Conservation (phyloP, 148 eudicot species). For the Simmondsia chinensis region DNA sequence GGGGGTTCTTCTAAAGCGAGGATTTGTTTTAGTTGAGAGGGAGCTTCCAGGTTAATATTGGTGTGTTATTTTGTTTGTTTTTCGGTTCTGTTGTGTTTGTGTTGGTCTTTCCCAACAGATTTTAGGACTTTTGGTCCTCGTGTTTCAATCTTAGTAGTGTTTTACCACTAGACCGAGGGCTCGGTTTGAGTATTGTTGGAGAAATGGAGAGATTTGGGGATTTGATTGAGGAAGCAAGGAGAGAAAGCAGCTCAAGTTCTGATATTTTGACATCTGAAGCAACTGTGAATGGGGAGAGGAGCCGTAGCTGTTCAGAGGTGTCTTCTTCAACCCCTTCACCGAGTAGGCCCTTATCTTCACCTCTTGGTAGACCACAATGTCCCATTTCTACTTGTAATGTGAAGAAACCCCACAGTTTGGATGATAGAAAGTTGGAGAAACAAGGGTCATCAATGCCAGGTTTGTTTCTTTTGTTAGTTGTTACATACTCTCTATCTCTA, state of each 20-base stretch:
- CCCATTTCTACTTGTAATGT: constrained; percentile 5
- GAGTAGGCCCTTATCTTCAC: constrained; percentile 24
- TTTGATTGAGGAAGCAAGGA: constrained; percentile 18
- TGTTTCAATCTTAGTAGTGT: no score
- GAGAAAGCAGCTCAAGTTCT: constrained; percentile 46
- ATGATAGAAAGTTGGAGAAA: constrained; percentile 27
- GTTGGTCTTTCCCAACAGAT: no score
- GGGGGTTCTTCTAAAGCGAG: no score
- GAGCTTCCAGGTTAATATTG: no score
- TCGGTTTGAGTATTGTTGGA: constrained; percentile 3
- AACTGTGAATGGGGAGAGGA: constrained; percentile 22
- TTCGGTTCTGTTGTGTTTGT: no score
- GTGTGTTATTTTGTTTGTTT: no score
- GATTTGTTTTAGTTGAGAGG: no score
- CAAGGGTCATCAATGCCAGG: constrained; percentile 43
- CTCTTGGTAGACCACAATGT: constrained; percentile 17
- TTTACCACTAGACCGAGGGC: no score
- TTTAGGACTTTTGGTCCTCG: no score
- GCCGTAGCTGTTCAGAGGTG: constrained; percentile 26
- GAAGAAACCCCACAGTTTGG: constrained; percentile 18
- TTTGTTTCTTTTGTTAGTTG: constrained; percentile 3
- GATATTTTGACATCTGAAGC: constrained; percentile 30
- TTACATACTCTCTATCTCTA: not conserved
- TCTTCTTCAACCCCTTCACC: constrained; percentile 37
- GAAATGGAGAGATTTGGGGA: constrained; percentile 25